Base-by-base conservation (phyloP, 108 stramenopile genomes). In the Schizochytrium sp. region DNA sequence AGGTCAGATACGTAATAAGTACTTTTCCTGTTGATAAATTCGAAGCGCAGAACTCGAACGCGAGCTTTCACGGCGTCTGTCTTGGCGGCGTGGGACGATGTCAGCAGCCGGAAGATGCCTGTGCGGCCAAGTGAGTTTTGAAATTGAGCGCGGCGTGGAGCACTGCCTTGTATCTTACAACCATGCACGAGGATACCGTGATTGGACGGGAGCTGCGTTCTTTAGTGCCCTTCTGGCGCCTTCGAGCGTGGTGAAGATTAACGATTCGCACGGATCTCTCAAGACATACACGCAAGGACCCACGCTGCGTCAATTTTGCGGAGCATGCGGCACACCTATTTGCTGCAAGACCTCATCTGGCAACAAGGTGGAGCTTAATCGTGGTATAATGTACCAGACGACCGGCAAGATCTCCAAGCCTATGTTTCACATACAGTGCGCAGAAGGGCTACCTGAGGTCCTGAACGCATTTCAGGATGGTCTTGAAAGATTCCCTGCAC, bases 131-230 rank as follows among this genome's bases (percentile, higher is more conserved):
- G 76, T 83, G 1, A n/a, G n/a, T 10, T 83, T 83, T 38, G 53
- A 83, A 47, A 55, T 83, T 38, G 76, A 46, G 47, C 76, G 28
- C 45, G 64, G 64, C 64, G 76, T 83, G 45, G 53, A 83, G 76
- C 49, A 83, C 47, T 49, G 76, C 15, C 76, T 83, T 53, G 53
- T 55, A 17, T 55, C 76, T 47, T 83, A 83, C 53, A 83, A 83
- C 53, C 76, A 83, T 53, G 47, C 76, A 53, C 47, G 76, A 10
- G 76, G 53, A n/a, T 55, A 55, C 76, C 76, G 76, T 10, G 53
- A 83, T n/a, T 83, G 76, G 76, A 83, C 76, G 76, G 76, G 76
- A 7, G 47, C 50, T 13, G 5, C 76, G 47, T 83, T 83, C 76
- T 55, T 83, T 38, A 3, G 38, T 38, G 53, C 53, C 0, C 5